Percentiles rank a stretch among this genome's conserved stretches.
These are phyloP conservation scores for Secale cereale DNA, from an alignment of 176 grass and related monocot genomes.

Conservation along the genomic window DNA sequence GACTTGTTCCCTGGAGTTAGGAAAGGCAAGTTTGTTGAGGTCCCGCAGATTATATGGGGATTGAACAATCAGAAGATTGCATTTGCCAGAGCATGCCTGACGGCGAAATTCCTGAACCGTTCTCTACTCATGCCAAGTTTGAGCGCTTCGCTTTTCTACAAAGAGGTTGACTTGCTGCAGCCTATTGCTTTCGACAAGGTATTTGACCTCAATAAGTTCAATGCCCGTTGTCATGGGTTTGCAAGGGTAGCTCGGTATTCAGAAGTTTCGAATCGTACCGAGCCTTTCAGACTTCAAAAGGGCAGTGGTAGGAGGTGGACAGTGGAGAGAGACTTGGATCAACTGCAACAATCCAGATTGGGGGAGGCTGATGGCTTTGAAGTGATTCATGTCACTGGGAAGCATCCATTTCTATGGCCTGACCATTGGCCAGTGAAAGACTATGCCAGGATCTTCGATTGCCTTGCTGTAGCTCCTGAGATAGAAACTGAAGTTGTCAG, in stretches of 20 bases:
- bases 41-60: constrained; percentile 98
- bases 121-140: constrained; percentile 96
- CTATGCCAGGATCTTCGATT: constrained; percentile 79
- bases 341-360: constrained; percentile 53
- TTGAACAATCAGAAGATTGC: constrained; percentile 99
- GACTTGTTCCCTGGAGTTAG: constrained; percentile 53
- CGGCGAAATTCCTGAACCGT: constrained; percentile 76
- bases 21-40: constrained; percentile 74
- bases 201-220: constrained; percentile 88
- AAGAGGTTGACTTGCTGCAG: constrained; percentile 88
- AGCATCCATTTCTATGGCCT: constrained; percentile 94
- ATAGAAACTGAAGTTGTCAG: constrained; percentile 81
- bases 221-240: constrained; percentile 66
- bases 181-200: constrained; percentile 83
- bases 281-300: constrained; percentile 66
- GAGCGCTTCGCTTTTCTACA: constrained; percentile 94
- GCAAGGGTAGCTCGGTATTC: constrained; percentile 81
- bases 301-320: constrained; percentile 96
- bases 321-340: constrained; percentile 79
- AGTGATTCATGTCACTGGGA: constrained; percentile 72
- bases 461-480: constrained; percentile 70
- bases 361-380: constrained; percentile 48
- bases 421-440: constrained; percentile 92
- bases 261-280: constrained; percentile 56
- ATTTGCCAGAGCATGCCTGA: constrained; percentile 83